A percentile compares a stretch with the other conserved stretches of the same genome.
phyloP scores from a whole-genome alignment of 352 stramenopile species.

The Thraustochytrium striatum region DNA sequence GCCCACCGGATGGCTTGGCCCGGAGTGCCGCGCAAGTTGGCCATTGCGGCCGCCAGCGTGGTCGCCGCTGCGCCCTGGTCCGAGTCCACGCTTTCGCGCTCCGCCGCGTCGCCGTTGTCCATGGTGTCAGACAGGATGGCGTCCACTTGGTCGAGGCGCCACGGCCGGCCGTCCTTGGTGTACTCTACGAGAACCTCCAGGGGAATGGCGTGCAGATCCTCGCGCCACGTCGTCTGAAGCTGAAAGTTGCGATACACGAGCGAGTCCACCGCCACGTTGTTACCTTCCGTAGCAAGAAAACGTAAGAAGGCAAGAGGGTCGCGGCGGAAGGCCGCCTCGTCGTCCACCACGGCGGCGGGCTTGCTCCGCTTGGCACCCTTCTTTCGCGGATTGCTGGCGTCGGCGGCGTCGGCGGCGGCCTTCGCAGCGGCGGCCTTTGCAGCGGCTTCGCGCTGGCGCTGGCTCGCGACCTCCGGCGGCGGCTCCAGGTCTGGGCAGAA shows the following conservation, averaged over 20 bases:
- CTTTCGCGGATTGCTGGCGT: too few species aligned
- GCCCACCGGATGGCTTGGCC: constrained; percentile 30
- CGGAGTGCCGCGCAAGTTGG: not conserved
- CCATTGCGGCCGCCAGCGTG: not conserved
- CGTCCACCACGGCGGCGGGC: too few species aligned
- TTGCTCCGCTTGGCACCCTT: too few species aligned
- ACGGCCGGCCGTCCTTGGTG: not conserved
- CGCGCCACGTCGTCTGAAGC: not conserved
- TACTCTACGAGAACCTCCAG: not conserved
- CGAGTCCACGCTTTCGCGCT: too few species aligned
- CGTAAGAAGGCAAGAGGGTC: not conserved
- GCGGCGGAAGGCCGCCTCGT: not conserved
- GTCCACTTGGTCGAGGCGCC: constrained; percentile 14
- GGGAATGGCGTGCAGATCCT: not conserved
- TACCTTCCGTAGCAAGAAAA: not conserved
- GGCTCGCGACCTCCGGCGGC: not conserved
- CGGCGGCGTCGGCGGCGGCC: too few species aligned
- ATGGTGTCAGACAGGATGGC: not conserved
- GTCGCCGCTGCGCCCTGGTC: not conserved
- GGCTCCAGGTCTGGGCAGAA: constrained; percentile 7
- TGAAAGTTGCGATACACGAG: not conserved
- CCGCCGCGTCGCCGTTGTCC: too few species aligned
- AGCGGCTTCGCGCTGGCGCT: not conserved
- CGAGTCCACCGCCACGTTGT: not conserved
- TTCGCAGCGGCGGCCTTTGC: not conserved